Evolutionary conservation across 2,329 filamentous ascomycete genomes (phyloP), one percentile per base, ranked within the genome.

Genomic region (Ramularia endophylla): DNA sequence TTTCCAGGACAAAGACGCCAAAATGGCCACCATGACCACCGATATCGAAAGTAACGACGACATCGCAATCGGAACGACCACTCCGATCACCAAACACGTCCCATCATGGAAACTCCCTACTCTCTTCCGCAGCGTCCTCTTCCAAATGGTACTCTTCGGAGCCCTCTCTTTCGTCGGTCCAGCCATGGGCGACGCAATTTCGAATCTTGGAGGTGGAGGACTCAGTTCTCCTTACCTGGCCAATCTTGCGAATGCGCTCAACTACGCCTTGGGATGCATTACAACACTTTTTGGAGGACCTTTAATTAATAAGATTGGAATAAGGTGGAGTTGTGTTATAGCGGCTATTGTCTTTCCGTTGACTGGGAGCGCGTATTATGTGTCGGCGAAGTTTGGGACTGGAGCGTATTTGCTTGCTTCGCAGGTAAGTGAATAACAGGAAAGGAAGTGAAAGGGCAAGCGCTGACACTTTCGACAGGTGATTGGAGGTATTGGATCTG

Each of bases 271-370:
- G 38, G 48, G 52, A 13, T 50, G 44, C 30, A 2, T 49, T 9
- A 47, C 46, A 22, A 50, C 50, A 8, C 34, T 54, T 17, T 57
- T 62, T 7, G 64, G 63, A 15, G 63, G 63, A 0, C 64, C 63
- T 1, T 39, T 66, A 36, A 65, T 66, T 47, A 66, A 65, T 47
- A 65, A 65, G 37, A 40, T 66, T 6, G 64, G 64, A 11, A 65
- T 65, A 40, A 62, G 59, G 34, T 61, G 57, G 55, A 55, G 58
- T 3, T 66, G 64, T 48, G 47, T 66, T 22, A 59, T 66, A 29
- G 63, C 61, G 5, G 61, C 60, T 6, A 9, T 60, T 2, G 44
- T 57, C 1, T 60, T 66, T 37, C 64, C 64, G 1, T 46, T 66
- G 29, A 50, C 52, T 1, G 62, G 62, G 1, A 65, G 60, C 11